These are phyloP conservation scores for Elaeis guineensis DNA, from an alignment of 176 grass and related monocot genomes.

Conservation along the genomic window DNA sequence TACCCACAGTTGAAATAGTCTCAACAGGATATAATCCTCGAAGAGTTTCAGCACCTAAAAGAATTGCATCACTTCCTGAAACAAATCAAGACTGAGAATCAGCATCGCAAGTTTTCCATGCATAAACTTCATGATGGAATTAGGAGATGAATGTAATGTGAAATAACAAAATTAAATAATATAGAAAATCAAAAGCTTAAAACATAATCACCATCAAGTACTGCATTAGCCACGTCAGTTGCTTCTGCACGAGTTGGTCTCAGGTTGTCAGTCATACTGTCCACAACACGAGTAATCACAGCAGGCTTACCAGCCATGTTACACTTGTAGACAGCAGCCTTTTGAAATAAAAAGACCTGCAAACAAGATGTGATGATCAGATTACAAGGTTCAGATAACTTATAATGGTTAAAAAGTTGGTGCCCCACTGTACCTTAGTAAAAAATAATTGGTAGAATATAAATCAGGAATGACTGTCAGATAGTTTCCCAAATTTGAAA, in stretches of 20 bases:
- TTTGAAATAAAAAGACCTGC: slow-evolving; percentile 96
- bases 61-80: slow-evolving; percentile 29
- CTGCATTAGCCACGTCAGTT: slow-evolving; percentile 92
- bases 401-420: no score
- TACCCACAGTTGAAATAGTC: slow-evolving; percentile 31
- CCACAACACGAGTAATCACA: slow-evolving; percentile 27
- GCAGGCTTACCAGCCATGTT: slow-evolving; percentile 40
- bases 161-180: not conserved
- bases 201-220: slow-evolving; percentile 72
- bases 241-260: slow-evolving; percentile 29
- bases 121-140: not conserved
- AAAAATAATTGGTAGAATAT: no score
- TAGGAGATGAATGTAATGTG: not conserved
- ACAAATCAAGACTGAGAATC: not conserved
- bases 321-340: slow-evolving; percentile 94
- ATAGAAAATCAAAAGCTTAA: not conserved
- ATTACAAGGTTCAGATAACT: no score
- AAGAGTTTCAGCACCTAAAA: slow-evolving; percentile 27
- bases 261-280: slow-evolving; percentile 29
- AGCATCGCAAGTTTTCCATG: not conserved
- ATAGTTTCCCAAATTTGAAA: no score
- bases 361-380: slow-evolving; percentile 9
- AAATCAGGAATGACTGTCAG: no score
- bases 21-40: slow-evolving; percentile 25
- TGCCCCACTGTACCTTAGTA: no score